Evolutionary conservation across 1,284 basidiomycete species (phyloP).

Genomic region (Chalciporus sp.): DNA sequence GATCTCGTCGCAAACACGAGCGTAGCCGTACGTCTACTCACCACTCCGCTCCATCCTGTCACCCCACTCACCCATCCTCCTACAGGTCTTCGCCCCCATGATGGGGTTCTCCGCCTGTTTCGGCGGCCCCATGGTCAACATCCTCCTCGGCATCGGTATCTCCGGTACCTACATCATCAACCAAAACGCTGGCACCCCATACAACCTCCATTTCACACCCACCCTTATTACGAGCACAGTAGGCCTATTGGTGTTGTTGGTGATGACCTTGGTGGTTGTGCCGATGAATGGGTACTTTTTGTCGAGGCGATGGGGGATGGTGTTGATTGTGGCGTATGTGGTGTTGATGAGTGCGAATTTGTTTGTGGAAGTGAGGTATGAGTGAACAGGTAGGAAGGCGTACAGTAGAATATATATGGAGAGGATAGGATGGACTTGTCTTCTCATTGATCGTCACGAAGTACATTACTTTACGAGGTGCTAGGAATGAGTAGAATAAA

Average conservation of each 20-base stretch:
- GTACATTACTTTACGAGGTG: neutral
- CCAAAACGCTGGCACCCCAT: constrained; percentile 54
- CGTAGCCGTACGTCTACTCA: constrained; percentile 63
- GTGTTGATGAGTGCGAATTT: constrained; percentile 76
- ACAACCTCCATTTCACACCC: constrained; percentile 75
- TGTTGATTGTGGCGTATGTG: constrained; percentile 76
- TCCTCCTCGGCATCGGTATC: constrained; percentile 87
- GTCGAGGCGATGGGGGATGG: constrained; percentile 77
- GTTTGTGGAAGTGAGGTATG: constrained; percentile 60
- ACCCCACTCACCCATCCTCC: neutral
- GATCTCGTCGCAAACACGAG: constrained; percentile 97
- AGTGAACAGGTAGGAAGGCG: too few relatives aligned
- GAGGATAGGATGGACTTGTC: too few relatives aligned
- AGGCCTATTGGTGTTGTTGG: constrained; percentile 76
- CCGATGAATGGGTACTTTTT: constrained; percentile 85
- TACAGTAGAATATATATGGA: too few relatives aligned
- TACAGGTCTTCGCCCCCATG: constrained; percentile 75
- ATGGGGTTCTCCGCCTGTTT: constrained; percentile 96
- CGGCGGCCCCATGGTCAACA: constrained; percentile 95
- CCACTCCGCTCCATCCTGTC: neutral
- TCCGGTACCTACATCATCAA: constrained; percentile 76
- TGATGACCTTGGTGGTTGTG: constrained; percentile 81
- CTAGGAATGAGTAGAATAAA: neutral
- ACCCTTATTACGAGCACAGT: constrained; percentile 84
- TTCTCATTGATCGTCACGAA: neutral